Conservation (phyloP, 2,329 filamentous ascomycete genomes). For the Knufia petricola region DNA sequence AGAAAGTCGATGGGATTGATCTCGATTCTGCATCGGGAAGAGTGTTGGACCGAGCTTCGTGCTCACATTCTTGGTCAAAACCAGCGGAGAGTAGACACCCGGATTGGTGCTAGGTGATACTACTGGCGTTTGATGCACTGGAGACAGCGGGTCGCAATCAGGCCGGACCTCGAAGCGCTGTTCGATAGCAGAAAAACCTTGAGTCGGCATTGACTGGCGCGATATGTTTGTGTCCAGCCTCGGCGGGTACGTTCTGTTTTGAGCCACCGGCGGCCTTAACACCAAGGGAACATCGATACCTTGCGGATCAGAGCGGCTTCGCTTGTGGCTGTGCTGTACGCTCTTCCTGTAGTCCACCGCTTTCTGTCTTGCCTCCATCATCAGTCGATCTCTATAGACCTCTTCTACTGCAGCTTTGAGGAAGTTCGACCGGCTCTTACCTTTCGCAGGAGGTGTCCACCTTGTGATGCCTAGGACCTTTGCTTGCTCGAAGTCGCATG, state of each 20-base stretch:
- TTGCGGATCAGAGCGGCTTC: neutral
- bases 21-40: constrained; percentile 18
- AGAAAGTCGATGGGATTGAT: constrained; percentile 6
- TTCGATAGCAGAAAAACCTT: neutral
- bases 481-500: constrained; percentile 42
- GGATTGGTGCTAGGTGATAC: constrained; percentile 18
- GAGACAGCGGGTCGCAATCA: constrained; percentile 7
- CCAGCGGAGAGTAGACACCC: constrained; percentile 18
- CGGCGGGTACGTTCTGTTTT: neutral
- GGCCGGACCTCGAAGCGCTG: constrained; percentile 5
- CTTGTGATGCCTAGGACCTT: constrained; percentile 45
- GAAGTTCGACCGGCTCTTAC: constrained; percentile 45
- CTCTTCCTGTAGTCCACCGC: constrained; percentile 14
- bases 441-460: constrained; percentile 43
- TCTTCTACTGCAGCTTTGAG: constrained; percentile 52
- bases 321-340: constrained; percentile 6
- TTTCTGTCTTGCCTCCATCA: constrained; percentile 15
- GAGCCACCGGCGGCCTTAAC: neutral
- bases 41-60: constrained; percentile 19
- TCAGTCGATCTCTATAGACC: constrained; percentile 43
- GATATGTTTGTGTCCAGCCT: neutral
- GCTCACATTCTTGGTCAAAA: constrained; percentile 18
- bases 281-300: too few species aligned
- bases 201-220: constrained; percentile 1
- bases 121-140: neutral